Conservation (phyloP, 2,329 filamentous ascomycete genomes). For the Diaporthe destruens region DNA sequence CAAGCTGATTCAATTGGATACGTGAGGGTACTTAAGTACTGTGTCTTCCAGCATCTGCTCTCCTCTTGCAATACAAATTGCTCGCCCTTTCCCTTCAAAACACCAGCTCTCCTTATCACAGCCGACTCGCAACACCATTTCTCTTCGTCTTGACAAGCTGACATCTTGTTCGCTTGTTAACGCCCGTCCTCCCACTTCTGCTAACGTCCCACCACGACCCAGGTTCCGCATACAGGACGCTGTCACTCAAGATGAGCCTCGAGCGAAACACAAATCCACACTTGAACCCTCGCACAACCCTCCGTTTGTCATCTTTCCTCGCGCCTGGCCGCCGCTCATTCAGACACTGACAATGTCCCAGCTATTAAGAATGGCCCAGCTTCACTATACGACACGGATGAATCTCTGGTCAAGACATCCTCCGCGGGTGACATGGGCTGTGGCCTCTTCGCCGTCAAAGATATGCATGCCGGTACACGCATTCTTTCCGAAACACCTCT, state of each 20-base stretch:
- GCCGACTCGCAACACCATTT: background rate
- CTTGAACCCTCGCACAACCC: background rate
- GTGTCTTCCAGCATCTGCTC: background rate
- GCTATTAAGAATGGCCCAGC: background rate
- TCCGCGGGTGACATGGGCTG: constrained; percentile 34
- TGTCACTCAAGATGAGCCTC: background rate
- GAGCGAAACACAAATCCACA: background rate
- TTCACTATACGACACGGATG: background rate
- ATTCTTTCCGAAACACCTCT: constrained; percentile 37
- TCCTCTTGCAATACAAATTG: background rate
- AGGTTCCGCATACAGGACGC: background rate
- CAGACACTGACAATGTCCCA: background rate
- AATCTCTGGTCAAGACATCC: background rate
- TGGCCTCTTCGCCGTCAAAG: constrained; percentile 30
- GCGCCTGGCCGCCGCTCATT: no score
- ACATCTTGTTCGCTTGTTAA: background rate
- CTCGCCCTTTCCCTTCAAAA: background rate
- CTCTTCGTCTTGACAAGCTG: background rate
- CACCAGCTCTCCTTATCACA: background rate
- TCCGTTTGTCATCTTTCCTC: background rate
- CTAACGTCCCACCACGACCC: no score
- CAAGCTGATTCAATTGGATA: background rate
- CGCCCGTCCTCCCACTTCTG: no score
- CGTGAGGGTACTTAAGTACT: no score
- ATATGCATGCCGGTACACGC: constrained; percentile 35